Evolutionary conservation across 495 filamentous ascomycete genomes (phyloP), one percentile per base, ranked within the genome.

Genomic region (Daldinia grandis): DNA sequence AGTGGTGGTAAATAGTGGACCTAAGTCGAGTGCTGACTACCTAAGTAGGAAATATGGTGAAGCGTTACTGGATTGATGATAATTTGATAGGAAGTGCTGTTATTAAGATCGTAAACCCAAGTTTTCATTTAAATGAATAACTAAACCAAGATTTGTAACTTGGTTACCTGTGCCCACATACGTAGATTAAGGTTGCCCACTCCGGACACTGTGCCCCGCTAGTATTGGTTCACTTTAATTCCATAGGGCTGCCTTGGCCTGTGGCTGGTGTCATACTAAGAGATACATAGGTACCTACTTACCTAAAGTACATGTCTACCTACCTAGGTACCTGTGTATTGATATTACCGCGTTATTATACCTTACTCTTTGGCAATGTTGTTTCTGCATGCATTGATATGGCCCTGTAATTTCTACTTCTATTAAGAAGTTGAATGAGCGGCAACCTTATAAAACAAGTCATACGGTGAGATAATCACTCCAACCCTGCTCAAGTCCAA

Each of bases 341-440:
- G n/a, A n/a, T n/a, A n/a, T n/a, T n/a, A n/a, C n/a, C n/a, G n/a
- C n/a, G n/a, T n/a, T n/a, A n/a, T n/a, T n/a, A n/a, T n/a, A n/a
- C n/a, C n/a, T n/a, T 47, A 21, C 19, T 5, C 17, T 44, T 44
- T 3, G 19, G 3, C 8, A 47, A 47, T 21, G 17, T 21, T 19
- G 9, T 24, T 47, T 47, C 42, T 24, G 17, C 44, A 49, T 63
- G 69, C 69, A 71, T 71, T 37, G 38, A 54, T 47, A 44, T 15
- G 27, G 63, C 55, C 51, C 69, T 71, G 63, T 42, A 71, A 71
- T 66, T 61, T 57, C 30, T 54, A 27, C 31, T 49, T 19, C 55
- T 55, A 59, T 37, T 24, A 59, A 55, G 44, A 58, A 53, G 57
- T 58, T 57, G 40, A 12, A 66, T 35, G 27, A 38, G 40, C 50